phyloP scores from a whole-genome alignment of 768 basidiomycete species.

The Leccinellum albellum region DNA sequence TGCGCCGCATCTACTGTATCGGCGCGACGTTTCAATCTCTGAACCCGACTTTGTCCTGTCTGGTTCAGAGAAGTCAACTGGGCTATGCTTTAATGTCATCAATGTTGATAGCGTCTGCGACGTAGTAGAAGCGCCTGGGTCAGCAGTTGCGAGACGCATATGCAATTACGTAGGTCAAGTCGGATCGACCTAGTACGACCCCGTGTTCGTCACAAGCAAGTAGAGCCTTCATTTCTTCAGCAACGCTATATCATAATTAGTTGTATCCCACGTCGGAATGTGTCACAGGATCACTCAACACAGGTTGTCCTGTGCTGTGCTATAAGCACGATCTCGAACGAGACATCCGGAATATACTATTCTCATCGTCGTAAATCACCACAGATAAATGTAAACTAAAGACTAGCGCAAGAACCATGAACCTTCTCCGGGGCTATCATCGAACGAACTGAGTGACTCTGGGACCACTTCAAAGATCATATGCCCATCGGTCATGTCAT shows the following conservation, averaged over 20 bases:
- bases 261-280: not conserved
- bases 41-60: no score
- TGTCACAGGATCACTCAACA: not conserved
- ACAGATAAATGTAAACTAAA: not conserved
- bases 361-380: not conserved
- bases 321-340: not conserved
- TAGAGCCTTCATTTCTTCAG: not conserved
- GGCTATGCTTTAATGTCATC: not conserved
- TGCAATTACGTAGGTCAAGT: not conserved
- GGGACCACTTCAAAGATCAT: conserved; percentile 23
- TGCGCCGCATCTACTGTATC: no score
- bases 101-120: not conserved
- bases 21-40: not conserved
- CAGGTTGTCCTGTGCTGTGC: not conserved
- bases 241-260: not conserved
- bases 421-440: not conserved
- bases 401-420: not conserved
- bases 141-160: not conserved
- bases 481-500: not conserved
- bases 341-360: not conserved
- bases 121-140: not conserved
- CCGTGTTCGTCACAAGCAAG: not conserved
- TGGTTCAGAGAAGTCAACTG: no score
- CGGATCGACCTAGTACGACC: not conserved
- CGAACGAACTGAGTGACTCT: conserved; percentile 10